These are phyloP conservation scores for Colletotrichum sp. DNA, from an alignment of 2,329 filamentous ascomycete species.

Conservation along the genomic window DNA sequence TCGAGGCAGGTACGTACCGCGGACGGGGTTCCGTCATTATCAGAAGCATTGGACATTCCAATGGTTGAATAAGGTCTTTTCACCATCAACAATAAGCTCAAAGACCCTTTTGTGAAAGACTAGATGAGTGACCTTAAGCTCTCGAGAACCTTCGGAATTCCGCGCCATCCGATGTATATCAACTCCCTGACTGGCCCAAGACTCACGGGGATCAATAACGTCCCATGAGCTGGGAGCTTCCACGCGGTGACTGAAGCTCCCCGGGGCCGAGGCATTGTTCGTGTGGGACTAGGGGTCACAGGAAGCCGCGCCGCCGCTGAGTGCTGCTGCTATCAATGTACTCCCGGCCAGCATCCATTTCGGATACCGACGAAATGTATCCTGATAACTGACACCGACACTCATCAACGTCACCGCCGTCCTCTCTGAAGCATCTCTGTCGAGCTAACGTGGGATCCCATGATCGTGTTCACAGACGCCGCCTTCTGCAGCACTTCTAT, in stretches of 20 bases:
- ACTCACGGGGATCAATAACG: neutral
- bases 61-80: neutral
- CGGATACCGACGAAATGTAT: neutral
- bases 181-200: neutral
- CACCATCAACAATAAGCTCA: neutral
- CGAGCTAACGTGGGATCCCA: neutral
- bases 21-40: neutral
- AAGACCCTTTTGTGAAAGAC: neutral
- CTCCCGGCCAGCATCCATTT: neutral
- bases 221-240: neutral
- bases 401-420: conserved; percentile 2
- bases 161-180: neutral
- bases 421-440: neutral
- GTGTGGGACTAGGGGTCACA: neutral
- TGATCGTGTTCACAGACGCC: neutral
- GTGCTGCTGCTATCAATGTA: neutral
- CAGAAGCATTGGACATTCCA: neutral
- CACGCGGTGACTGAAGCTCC: neutral
- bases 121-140: no score
- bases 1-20: neutral
- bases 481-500: neutral
- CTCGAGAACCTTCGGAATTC: neutral
- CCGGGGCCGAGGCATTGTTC: conserved; percentile 7
- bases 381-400: neutral
- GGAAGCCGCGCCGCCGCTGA: neutral